Percentiles rank a stretch among this genome's conserved stretches.
Conservation (phyloP, 257 asterid genomes). For the Leptodermis oblonga region DNA sequence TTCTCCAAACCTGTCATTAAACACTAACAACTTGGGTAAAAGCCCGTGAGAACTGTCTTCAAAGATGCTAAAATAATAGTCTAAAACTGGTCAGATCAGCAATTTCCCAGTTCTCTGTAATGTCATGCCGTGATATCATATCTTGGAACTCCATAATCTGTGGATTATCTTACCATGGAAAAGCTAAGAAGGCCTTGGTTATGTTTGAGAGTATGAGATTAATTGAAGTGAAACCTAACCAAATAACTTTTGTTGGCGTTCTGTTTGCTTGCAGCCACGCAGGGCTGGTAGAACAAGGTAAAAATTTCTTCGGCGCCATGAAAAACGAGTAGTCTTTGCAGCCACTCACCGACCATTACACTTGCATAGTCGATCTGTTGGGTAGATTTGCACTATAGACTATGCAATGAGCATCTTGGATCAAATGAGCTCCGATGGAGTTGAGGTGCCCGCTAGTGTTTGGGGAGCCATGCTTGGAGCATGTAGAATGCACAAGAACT, state of each 20-base stretch:
- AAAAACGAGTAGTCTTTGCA: constrained; percentile 34
- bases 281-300: constrained; percentile 52
- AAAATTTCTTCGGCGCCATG: constrained; percentile 41
- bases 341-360: constrained; percentile 50
- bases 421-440: constrained; percentile 32
- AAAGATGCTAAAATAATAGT: no score
- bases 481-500: constrained; percentile 54
- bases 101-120: constrained; percentile 35
- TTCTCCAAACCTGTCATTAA: no score
- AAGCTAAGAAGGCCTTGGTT: constrained; percentile 41
- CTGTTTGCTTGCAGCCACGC: constrained; percentile 63
- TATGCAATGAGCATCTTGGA: constrained; percentile 44
- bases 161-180: constrained; percentile 61
- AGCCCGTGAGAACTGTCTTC: no score
- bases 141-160: constrained; percentile 69
- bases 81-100: constrained; percentile 48
- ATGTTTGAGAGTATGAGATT: constrained; percentile 49
- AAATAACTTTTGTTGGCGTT: constrained; percentile 54
- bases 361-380: constrained; percentile 57
- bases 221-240: constrained; percentile 42
- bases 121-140: constrained; percentile 39
- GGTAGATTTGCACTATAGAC: constrained; percentile 53
- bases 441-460: constrained; percentile 45
- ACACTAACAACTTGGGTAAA: no score
- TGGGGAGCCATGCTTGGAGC: constrained; percentile 76